Evolutionary conservation across 495 filamentous ascomycete genomes (phyloP), one percentile per base, ranked within the genome.

Genomic region (Parathielavia appendiculata): DNA sequence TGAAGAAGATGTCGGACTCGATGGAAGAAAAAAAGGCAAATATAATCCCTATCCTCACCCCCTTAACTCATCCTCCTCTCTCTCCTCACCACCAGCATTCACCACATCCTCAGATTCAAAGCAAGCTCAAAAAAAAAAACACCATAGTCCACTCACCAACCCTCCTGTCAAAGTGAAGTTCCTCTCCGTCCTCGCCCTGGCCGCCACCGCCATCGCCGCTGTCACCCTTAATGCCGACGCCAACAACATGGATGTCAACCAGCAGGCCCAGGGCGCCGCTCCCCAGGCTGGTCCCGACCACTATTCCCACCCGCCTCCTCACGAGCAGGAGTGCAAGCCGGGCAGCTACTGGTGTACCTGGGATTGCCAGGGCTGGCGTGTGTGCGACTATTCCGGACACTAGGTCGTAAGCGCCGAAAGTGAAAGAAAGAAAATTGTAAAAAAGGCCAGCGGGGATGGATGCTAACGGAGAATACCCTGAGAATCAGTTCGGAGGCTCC

Each of bases 361-460:
- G 6, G 30, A 47, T 20, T 14, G 14, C 5, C 30, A 40, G 10
- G 69, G 69, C 34, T 72, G 69, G 69, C 34, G 66, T 36, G 66
- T 69, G 13, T 72, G 69, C 40, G 59, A 62, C 49, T 51, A 56
- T 11, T 23, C n/a, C 6, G 20, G 46, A 19, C 17, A 45, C 17
- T 70, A 66, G 68, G 60, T 66, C 26, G 69, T 70, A 58, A 60
- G 67, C 59, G n/a, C n/a, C n/a, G n/a, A n/a, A n/a, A n/a, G n/a
- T n/a, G n/a, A n/a, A n/a, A n/a, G n/a, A n/a, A n/a, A n/a, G n/a
- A n/a, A n/a, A n/a, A n/a, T n/a, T n/a, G n/a, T n/a, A n/a, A n/a
- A n/a, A n/a, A n/a, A n/a, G n/a, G n/a, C n/a, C n/a, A n/a, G n/a
- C n/a, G n/a, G 17, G 35, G 12, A 49, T 19, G 34, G n/a, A 30